Percentiles rank a stretch among this genome's conserved stretches.
Conservation (phyloP, 768 basidiomycete species). For the Russula emetica region DNA sequence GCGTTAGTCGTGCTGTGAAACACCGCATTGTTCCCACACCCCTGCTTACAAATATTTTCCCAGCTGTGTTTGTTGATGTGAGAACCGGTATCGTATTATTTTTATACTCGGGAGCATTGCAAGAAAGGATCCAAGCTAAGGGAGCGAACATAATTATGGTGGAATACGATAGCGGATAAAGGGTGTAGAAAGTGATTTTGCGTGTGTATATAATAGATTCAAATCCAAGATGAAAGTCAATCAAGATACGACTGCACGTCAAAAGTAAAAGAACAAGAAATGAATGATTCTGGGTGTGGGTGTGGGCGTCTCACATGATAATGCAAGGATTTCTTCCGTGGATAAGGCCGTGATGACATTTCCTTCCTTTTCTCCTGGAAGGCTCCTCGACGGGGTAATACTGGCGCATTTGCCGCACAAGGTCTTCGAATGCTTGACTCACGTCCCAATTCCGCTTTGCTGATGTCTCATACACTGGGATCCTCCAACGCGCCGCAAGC, state of each 20-base stretch:
- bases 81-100: slow-evolving; percentile 4
- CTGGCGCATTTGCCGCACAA: slow-evolving; percentile 67
- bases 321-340: slow-evolving; percentile 34
- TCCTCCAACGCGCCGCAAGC: slow-evolving; percentile 59
- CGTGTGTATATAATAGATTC: slow-evolving; percentile 14
- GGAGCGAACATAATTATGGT: slow-evolving; percentile 16
- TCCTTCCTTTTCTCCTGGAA: slow-evolving; percentile 35
- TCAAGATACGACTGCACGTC: slow-evolving; percentile 8
- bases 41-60: slow-evolving; percentile 12
- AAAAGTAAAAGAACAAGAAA: slow-evolving; percentile 10
- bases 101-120: background rate
- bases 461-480: slow-evolving; percentile 86
- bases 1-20: background rate
- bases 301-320: slow-evolving; percentile 36
- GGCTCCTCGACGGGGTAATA: slow-evolving; percentile 50
- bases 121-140: background rate
- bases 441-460: slow-evolving; percentile 83
- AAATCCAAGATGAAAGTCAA: slow-evolving; percentile 8
- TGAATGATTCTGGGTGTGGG: background rate
- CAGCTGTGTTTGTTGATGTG: background rate
- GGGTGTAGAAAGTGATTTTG: background rate
- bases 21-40: slow-evolving; percentile 22
- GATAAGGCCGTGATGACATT: slow-evolving; percentile 26
- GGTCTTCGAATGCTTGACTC: slow-evolving; percentile 70
- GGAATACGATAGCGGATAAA: slow-evolving; percentile 11